These are phyloP conservation scores for Alectoria sarmentosa DNA, from an alignment of 495 filamentous ascomycete species.

Conservation along the genomic window DNA sequence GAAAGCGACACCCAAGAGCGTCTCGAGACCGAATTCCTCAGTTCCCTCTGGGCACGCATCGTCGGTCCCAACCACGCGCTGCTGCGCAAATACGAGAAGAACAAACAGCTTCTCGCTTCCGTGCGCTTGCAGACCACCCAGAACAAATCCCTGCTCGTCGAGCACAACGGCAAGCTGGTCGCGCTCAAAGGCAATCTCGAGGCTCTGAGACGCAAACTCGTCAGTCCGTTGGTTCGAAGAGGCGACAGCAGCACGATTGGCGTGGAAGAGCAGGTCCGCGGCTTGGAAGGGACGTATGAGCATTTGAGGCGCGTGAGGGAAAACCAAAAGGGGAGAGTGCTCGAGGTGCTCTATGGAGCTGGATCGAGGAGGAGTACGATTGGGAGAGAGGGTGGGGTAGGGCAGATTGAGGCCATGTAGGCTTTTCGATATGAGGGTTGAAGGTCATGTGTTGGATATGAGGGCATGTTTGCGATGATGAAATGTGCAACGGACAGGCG, in stretches of 20 bases:
- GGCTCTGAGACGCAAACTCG: conserved; percentile 64
- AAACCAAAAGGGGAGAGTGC: conserved; percentile 71
- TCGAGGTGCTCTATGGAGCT: conserved; percentile 71
- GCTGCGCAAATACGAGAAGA: conserved; percentile 82
- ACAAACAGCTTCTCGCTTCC: conserved; percentile 63
- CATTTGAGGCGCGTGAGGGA: conserved; percentile 66
- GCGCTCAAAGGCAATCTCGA: conserved; percentile 78
- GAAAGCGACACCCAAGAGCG: conserved; percentile 74
- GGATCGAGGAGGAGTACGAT: conserved; percentile 32
- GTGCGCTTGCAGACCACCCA: conserved; percentile 73
- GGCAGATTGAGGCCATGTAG: conserved; percentile 8
- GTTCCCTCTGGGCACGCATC: conserved; percentile 76
- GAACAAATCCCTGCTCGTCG: conserved; percentile 78
- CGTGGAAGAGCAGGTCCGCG: conserved; percentile 77
- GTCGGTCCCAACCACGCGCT: conserved; percentile 63
- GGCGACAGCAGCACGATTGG: conserved; percentile 45
- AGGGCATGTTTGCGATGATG: neutral
- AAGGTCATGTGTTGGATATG: neutral
- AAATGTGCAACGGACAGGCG: neutral
- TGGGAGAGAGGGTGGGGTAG: conserved; percentile 19
- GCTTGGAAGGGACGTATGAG: conserved; percentile 68
- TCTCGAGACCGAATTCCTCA: conserved; percentile 69
- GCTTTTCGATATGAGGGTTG: neutral
- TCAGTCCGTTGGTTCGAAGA: conserved; percentile 69
- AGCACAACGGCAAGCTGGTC: conserved; percentile 72